Percentiles rank a stretch among this genome's conserved stretches.
Evolutionary conservation across 2,329 filamentous ascomycete species (phyloP).

Genomic region (Penicillium digitatum): DNA sequence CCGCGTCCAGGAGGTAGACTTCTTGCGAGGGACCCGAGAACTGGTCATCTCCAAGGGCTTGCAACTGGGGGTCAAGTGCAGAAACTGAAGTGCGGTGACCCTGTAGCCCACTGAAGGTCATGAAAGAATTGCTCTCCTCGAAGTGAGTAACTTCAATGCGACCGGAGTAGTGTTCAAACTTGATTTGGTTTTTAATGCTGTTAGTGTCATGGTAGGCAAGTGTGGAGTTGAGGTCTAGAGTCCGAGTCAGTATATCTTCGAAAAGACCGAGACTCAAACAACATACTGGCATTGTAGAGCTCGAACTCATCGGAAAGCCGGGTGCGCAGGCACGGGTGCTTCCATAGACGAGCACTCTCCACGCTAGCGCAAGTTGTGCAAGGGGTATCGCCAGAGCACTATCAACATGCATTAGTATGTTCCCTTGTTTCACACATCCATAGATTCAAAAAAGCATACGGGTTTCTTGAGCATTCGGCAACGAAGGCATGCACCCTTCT

Average conservation of each 20-base stretch:
- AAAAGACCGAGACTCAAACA: background rate
- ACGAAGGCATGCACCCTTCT: slow-evolving; percentile 58
- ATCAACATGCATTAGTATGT: slow-evolving; percentile 8
- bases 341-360: slow-evolving; percentile 60
- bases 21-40: slow-evolving; percentile 38
- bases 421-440: background rate
- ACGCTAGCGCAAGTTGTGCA: slow-evolving; percentile 57
- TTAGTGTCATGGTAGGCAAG: slow-evolving; percentile 51
- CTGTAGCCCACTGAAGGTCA: slow-evolving; percentile 46
- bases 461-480: slow-evolving; percentile 64
- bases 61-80: slow-evolving; percentile 40
- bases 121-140: slow-evolving; percentile 46
- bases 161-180: slow-evolving; percentile 48
- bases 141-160: slow-evolving; percentile 57
- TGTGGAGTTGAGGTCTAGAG: slow-evolving; percentile 47
- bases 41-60: slow-evolving; percentile 41
- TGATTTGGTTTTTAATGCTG: slow-evolving; percentile 47
- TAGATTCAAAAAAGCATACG: slow-evolving; percentile 26
- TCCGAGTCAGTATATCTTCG: slow-evolving; percentile 18
- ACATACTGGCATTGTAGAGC: slow-evolving; percentile 52
- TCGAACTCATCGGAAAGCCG: slow-evolving; percentile 57
- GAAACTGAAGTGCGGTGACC: slow-evolving; percentile 38
- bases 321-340: slow-evolving; percentile 56
- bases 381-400: slow-evolving; percentile 58
- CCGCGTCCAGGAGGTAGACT: slow-evolving; percentile 49